Conservation (phyloP, 257 asterid species). For the Scutellaria minor region DNA sequence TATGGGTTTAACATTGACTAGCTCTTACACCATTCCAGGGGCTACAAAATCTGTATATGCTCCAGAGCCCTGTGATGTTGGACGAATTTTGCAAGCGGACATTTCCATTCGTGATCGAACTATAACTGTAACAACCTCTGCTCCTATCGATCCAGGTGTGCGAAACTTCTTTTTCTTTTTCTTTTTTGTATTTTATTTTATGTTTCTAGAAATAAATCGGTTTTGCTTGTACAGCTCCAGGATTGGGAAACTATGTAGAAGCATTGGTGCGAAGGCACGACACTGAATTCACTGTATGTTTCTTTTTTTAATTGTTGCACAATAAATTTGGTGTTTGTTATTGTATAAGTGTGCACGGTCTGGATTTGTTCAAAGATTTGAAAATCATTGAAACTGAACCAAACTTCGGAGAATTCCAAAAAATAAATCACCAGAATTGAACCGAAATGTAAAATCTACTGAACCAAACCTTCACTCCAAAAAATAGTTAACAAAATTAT, state of each 20-base stretch:
- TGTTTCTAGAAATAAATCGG: constrained; percentile 12
- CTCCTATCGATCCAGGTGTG: constrained; percentile 84
- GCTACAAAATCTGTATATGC: constrained; percentile 88
- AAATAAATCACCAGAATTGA: no score
- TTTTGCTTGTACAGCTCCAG: constrained; percentile 71
- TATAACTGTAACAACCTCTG: constrained; percentile 60
- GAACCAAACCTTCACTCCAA: no score
- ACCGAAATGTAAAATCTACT: no score
- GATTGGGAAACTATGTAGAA: constrained; percentile 94
- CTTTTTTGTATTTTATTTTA: neutral
- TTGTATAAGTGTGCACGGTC: no score
- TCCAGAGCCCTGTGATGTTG: constrained; percentile 96
- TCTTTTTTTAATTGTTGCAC: neutral
- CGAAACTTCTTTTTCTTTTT: neutral
- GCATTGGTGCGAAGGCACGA: constrained; percentile 94
- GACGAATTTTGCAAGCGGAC: constrained; percentile 82
- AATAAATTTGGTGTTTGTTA: neutral
- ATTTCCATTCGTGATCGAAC: constrained; percentile 53
- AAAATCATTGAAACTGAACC: no score
- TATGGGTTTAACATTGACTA: constrained; percentile 3
- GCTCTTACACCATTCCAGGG: constrained; percentile 51
- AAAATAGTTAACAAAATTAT: no score
- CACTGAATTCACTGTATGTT: constrained; percentile 81
- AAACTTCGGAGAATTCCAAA: no score
- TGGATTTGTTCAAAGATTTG: no score